Evolutionary conservation across 108 stramenopile species (phyloP).

Genomic region (Skeletonema menzelii): DNA sequence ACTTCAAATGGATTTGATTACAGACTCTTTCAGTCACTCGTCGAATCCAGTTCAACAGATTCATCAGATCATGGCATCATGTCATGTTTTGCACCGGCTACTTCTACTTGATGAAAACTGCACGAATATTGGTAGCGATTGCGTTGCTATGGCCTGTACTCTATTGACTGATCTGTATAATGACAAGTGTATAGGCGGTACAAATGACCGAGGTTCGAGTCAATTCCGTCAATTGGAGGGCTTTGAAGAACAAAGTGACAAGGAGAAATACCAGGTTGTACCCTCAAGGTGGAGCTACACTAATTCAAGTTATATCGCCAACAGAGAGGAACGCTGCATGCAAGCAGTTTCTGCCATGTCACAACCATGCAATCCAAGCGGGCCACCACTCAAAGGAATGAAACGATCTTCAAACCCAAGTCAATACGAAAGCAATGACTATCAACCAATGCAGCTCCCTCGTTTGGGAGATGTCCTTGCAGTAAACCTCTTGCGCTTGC

Average conservation of each 20-base stretch:
- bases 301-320: neutral
- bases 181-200: constrained; percentile 9
- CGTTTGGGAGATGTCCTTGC: constrained; percentile 38
- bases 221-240: too few species aligned
- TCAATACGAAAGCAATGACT: neutral
- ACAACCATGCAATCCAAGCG: neutral
- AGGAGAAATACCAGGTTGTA: constrained; percentile 20
- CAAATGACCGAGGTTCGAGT: neutral
- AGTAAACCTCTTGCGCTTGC: constrained; percentile 46
- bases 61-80: constrained; percentile 35
- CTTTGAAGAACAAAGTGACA: neutral
- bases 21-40: neutral
- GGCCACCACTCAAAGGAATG: neutral
- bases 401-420: constrained; percentile 3
- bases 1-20: constrained; percentile 25
- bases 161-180: constrained; percentile 30
- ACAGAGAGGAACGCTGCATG: constrained; percentile 25
- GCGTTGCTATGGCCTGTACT: constrained; percentile 21
- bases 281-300: constrained; percentile 21
- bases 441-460: constrained; percentile 6
- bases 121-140: constrained; percentile 27
- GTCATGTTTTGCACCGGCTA: constrained; percentile 46
- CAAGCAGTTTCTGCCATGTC: constrained; percentile 10
- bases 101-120: constrained; percentile 34
- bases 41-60: constrained; percentile 5